Conservation (phyloP, 2,329 filamentous ascomycete genomes). For the Emmonsiellopsis sp. region DNA sequence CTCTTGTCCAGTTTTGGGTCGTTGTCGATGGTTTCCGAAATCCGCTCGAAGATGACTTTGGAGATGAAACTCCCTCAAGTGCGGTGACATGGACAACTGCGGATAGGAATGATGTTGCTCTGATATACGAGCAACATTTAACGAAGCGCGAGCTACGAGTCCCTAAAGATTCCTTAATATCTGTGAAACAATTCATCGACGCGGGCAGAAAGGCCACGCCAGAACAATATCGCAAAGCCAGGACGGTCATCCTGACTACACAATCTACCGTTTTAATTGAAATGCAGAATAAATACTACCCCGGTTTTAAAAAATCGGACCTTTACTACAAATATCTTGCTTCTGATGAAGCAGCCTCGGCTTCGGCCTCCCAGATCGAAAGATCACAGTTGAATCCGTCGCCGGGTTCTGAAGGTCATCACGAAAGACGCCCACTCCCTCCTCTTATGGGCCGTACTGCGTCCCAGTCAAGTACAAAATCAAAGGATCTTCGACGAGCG, state of each 20-base stretch:
- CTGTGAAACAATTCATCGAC: conserved; percentile 68
- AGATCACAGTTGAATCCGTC: conserved; percentile 3
- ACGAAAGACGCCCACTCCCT: conserved; percentile 31
- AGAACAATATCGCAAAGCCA: conserved; percentile 71
- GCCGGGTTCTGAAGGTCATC: conserved; percentile 14
- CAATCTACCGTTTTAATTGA: conserved; percentile 77
- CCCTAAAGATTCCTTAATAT: conserved; percentile 55
- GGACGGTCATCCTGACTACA: conserved; percentile 68
- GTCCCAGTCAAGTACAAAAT: conserved; percentile 36
- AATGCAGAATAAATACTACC: conserved; percentile 72
- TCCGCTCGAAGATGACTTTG: conserved; percentile 76
- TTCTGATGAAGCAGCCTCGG: conserved; percentile 56
- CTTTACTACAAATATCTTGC: conserved; percentile 94
- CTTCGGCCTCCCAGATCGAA: conserved; percentile 11
- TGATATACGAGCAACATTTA: conserved; percentile 86
- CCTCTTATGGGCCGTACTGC: conserved; percentile 37
- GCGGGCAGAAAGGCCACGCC: conserved; percentile 67
- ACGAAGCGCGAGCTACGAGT: conserved; percentile 73
- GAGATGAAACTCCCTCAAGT: conserved; percentile 56
- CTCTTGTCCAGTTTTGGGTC: conserved; percentile 93
- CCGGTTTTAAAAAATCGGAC: conserved; percentile 83
- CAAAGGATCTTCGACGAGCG: conserved; percentile 48
- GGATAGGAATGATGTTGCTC: conserved; percentile 76
- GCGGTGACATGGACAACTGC: conserved; percentile 68
- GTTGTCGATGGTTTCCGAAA: conserved; percentile 95